Percentiles rank a stretch among this genome's conserved stretches.
Evolutionary conservation across 495 filamentous ascomycete species (phyloP).

Genomic region (Talaromyces proteolyticus): DNA sequence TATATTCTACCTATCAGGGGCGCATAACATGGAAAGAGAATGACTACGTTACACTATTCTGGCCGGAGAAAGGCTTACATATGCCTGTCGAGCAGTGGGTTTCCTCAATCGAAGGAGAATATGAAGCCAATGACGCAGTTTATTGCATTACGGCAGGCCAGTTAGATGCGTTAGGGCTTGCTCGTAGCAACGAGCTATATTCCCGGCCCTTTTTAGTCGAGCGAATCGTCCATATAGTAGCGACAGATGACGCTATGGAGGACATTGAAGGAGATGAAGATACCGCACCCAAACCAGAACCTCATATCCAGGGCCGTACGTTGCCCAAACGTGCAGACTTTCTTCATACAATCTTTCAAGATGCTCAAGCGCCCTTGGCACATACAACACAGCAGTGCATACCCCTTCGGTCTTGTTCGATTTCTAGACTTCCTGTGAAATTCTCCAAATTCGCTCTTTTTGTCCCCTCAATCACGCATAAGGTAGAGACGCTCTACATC

Average conservation of each 20-base stretch:
- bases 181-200: conserved; percentile 2
- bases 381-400: conserved; percentile 14
- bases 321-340: conserved; percentile 57
- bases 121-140: neutral
- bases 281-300: conserved; percentile 7
- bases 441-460: conserved; percentile 64
- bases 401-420: conserved; percentile 19
- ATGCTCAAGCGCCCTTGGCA: conserved; percentile 3
- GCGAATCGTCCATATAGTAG: neutral
- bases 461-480: conserved; percentile 68
- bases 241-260: neutral
- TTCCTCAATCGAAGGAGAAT: neutral
- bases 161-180: conserved; percentile 1
- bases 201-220: conserved; percentile 4
- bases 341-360: conserved; percentile 37
- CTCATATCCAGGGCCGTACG: conserved; percentile 41
- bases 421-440: conserved; percentile 53
- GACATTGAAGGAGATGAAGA: conserved; percentile 13
- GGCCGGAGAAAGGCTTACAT: conserved; percentile 7
- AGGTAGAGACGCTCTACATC: conserved; percentile 58
- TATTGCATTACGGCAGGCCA: neutral
- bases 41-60: conserved; percentile 31
- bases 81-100: neutral
- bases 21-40: conserved; percentile 15
- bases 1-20: conserved; percentile 22